A percentile compares a stretch with the other conserved stretches of the same genome.
Evolutionary conservation across 768 basidiomycete species (phyloP).

Genomic region (Tremella mesenterica): DNA sequence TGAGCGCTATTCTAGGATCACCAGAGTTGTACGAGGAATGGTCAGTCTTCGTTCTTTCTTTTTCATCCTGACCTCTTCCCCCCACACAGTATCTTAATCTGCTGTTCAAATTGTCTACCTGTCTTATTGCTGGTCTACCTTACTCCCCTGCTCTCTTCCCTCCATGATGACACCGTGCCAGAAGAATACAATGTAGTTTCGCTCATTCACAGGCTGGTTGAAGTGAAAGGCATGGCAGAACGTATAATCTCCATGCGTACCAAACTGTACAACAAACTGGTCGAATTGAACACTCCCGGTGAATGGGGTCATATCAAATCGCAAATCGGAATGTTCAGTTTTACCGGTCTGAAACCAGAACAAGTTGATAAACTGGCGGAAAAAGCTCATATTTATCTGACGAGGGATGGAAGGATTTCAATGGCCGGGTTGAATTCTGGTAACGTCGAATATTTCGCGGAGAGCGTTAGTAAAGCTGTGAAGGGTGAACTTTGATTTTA

Average conservation of each 20-base stretch:
- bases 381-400: conserved; percentile 43
- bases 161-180: background rate
- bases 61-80: background rate
- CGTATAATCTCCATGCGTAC: conserved; percentile 87
- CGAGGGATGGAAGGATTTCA: conserved; percentile 60
- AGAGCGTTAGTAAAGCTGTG: conserved; percentile 44
- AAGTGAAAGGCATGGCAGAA: conserved; percentile 85
- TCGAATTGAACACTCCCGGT: conserved; percentile 73
- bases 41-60: conserved; percentile 17
- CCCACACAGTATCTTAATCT: too few relatives aligned
- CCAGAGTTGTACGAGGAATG: conserved; percentile 37
- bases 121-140: too few relatives aligned
- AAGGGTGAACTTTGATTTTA: conserved; percentile 46
- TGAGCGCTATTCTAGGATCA: conserved; percentile 38
- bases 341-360: conserved; percentile 35
- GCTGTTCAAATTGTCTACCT: too few relatives aligned
- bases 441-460: conserved; percentile 55
- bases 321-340: conserved; percentile 60
- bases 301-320: conserved; percentile 91
- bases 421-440: conserved; percentile 82
- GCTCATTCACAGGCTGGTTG: conserved; percentile 44
- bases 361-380: conserved; percentile 42
- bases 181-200: background rate
- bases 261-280: conserved; percentile 54
- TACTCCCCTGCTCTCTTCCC: background rate